These are phyloP conservation scores for Solanum chiquidenum DNA, from an alignment of 257 asterid genomes.

Conservation along the genomic window DNA sequence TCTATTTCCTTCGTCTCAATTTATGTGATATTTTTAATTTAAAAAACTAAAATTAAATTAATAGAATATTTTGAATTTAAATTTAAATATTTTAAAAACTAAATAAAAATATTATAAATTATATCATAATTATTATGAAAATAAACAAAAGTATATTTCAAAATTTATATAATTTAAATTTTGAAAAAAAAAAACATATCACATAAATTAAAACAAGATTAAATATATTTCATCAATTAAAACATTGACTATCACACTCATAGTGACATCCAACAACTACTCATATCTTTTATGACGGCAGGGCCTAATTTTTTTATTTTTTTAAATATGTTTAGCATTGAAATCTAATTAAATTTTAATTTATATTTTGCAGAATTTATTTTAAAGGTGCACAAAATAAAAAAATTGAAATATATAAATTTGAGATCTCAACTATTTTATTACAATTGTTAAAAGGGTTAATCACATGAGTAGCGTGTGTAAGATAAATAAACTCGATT, in stretches of 20 bases:
- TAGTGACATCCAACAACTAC: background rate
- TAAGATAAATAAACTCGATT: background rate
- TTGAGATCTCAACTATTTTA: background rate
- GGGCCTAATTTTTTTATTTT: too few relatives aligned
- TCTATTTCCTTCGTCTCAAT: fast-evolving
- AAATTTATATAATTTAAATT: background rate
- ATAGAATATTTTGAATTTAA: too few relatives aligned
- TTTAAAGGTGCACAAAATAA: too few relatives aligned
- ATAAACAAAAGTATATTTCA: background rate
- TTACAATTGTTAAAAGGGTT: background rate
- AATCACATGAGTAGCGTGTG: background rate
- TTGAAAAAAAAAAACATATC: too few relatives aligned
- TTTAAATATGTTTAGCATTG: background rate
- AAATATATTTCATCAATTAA: background rate
- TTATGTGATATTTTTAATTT: background rate
- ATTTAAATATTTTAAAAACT: too few relatives aligned
- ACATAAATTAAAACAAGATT: too few relatives aligned
- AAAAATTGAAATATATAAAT: too few relatives aligned
- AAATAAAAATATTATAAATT: too few relatives aligned
- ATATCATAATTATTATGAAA: background rate
- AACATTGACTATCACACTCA: background rate
- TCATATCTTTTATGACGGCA: background rate
- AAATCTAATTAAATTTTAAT: fast-evolving
- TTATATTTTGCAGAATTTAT: too few relatives aligned
- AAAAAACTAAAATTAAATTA: background rate